Evolutionary conservation across 2,329 filamentous ascomycete species (phyloP), one percentile per base, ranked within the genome.

Genomic region (Diaporthe aspalathi): DNA sequence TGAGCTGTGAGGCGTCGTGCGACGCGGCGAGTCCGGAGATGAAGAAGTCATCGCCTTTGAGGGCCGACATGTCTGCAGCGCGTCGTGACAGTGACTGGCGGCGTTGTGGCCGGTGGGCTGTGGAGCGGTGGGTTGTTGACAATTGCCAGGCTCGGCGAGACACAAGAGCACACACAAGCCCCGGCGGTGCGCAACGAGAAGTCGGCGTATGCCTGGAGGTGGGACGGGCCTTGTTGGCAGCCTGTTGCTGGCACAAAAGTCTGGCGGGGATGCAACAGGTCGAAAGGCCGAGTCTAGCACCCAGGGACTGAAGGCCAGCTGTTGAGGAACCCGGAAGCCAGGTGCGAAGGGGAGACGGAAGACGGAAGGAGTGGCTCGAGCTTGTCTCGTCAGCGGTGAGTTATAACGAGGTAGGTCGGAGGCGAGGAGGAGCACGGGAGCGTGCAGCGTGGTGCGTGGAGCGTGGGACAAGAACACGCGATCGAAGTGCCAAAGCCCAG

Each of bases 1-100:
- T 90, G 76, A 98, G 86, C 74, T 93, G 89, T 73, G 91, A 86
- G 75, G 97, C 82, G 72, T 90, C 85, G 76, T 90, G 88, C 62
- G 85, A 68, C 56, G 32, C 56, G 20, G 71, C 54, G 38, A 60
- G 56, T 60, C 71, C 70, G 45, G 52, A 65, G 63, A 73, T 73
- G 54, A 68, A 73, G 53, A 56, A 68, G 69, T 73, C 72, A 43
- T 72, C 67, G 54, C 71, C 70, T 38, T 71, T 71, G 22, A 70
- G 49, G 50, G 67, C 49, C 60, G 60, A 65, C 60, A 65, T 65
- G 27, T 65, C 60, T 65, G 60, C 60, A 65, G 60, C 29, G 38
- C 45, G 29, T 49, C 53, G 53, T 50, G 20, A 52, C n/a, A 29
- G 53, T 38, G 12, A 20, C 40, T 35, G 47, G 53, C 29, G 16